These are phyloP conservation scores for Chlorella sp. DNA, from an alignment of 139 green algal genomes.

Conservation along the genomic window DNA sequence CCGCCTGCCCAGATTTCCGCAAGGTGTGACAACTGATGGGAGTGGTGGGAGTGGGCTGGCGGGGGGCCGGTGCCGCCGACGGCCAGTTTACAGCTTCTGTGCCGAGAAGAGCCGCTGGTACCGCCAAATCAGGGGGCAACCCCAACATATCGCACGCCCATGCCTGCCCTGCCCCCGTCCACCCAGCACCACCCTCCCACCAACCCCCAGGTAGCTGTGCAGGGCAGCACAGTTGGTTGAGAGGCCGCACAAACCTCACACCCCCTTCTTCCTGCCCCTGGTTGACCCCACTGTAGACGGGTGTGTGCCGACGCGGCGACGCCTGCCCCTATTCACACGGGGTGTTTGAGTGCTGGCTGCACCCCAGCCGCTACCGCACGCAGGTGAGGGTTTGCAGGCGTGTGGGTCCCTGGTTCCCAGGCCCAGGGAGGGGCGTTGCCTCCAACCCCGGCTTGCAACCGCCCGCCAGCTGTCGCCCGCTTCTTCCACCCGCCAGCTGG, in stretches of 20 bases:
- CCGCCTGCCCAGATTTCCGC: slow-evolving; percentile 91
- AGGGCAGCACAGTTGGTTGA: no score
- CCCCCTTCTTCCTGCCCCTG: neutral
- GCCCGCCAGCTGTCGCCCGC: no score
- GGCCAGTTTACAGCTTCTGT: no score
- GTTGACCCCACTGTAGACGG: slow-evolving; percentile 62
- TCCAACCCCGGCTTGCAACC: neutral
- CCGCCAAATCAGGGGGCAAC: no score
- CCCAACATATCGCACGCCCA: no score
- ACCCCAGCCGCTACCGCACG: slow-evolving; percentile 91
- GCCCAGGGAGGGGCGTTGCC: no score
- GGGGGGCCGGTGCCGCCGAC: no score
- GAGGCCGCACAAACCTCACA: neutral
- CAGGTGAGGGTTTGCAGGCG: slow-evolving; percentile 56
- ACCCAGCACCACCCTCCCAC: no score
- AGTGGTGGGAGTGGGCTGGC: no score
- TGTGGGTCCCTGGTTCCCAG: neutral
- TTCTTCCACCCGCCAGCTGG: neutral
- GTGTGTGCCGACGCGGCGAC: slow-evolving; percentile 84
- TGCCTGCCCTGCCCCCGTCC: no score
- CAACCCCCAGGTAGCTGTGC: no score
- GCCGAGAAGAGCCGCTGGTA: no score
- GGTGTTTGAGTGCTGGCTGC: slow-evolving; percentile 98
- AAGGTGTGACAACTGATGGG: slow-evolving; percentile 62
- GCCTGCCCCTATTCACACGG: slow-evolving; percentile 93